These are phyloP conservation scores for Phytophthora foliorum DNA, from an alignment of 352 stramenopile species.

Conservation along the genomic window DNA sequence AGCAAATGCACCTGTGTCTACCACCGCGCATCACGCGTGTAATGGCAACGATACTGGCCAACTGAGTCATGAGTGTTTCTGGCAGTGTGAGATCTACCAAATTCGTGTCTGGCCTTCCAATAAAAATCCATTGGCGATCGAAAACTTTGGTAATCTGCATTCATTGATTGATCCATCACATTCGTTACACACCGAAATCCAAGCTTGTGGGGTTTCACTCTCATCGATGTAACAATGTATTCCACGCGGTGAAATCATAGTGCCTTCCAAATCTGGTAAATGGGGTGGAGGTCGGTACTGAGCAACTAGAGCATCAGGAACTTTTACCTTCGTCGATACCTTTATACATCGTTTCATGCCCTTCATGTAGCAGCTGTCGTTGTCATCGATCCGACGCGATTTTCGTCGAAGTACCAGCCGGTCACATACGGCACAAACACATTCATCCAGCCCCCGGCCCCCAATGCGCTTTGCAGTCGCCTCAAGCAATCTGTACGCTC, in stretches of 20 bases:
- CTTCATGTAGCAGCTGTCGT: background rate
- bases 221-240: slow-evolving; percentile 3
- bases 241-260: slow-evolving; percentile 1
- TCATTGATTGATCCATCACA: background rate
- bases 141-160: slow-evolving; percentile 4
- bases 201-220: background rate
- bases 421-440: slow-evolving; percentile 12
- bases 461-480: no score
- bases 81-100: background rate
- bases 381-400: background rate
- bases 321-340: no score
- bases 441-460: no score
- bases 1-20: background rate
- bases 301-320: background rate
- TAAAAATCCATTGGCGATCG: slow-evolving; percentile 5
- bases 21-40: slow-evolving; percentile 14
- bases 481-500: no score
- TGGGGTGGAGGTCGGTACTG: background rate
- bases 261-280: background rate
- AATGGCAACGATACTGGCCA: background rate
- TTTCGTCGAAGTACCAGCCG: background rate
- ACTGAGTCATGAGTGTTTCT: slow-evolving; percentile 9
- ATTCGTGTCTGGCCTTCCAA: background rate
- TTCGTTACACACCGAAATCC: slow-evolving; percentile 8
- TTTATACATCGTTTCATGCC: no score